phyloP scores from a whole-genome alignment of 2,329 filamentous ascomycete genomes.

The Ophiocordyceps unilateralis region DNA sequence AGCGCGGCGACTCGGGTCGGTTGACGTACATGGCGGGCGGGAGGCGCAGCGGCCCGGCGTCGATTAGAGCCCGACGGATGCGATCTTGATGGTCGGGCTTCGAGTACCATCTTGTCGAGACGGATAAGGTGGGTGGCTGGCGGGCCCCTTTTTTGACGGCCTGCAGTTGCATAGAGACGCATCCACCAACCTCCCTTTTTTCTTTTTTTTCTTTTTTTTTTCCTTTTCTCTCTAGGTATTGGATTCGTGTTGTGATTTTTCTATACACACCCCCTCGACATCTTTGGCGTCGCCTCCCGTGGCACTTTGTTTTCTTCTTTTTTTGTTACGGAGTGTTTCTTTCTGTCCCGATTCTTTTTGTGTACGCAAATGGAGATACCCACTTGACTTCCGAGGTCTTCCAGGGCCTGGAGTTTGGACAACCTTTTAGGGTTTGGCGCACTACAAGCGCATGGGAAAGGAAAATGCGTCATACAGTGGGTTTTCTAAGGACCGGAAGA shows the following conservation, averaged over 20 bases:
- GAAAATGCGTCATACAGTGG: too few species aligned
- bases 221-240: background rate
- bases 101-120: background rate
- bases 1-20: too few species aligned
- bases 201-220: background rate
- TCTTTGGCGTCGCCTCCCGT: background rate
- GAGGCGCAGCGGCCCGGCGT: background rate
- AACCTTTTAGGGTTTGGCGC: background rate
- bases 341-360: background rate
- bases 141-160: too few species aligned
- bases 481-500: background rate
- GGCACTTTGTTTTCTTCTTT: background rate
- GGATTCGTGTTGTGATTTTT: background rate
- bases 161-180: too few species aligned
- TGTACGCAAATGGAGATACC: background rate
- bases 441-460: too few species aligned
- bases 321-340: background rate
- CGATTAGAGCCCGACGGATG: background rate
- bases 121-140: too few species aligned
- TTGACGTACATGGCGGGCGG: too few species aligned
- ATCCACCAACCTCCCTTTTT: background rate
- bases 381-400: background rate
- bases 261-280: background rate
- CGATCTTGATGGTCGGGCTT: background rate
- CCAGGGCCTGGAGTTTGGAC: background rate